phyloP scores from a whole-genome alignment of 2,329 filamentous ascomycete species.

The Diaporthe sp. region DNA sequence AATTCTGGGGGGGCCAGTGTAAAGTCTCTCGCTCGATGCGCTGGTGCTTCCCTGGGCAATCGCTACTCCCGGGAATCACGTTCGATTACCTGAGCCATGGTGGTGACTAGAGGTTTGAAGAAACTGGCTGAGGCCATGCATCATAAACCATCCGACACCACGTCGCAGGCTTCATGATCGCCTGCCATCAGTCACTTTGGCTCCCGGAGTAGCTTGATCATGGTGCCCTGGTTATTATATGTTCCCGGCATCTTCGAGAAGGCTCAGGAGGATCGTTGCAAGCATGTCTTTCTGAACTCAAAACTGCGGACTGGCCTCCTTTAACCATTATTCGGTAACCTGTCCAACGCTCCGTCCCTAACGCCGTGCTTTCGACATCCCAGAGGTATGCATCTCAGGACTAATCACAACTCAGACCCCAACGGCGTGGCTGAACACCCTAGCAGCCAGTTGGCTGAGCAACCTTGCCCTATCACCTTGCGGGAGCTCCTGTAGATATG shows the following conservation, averaged over 20 bases:
- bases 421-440: constrained; percentile 85
- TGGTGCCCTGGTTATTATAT: neutral
- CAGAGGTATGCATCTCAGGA: neutral
- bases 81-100: neutral
- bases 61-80: neutral
- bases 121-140: neutral
- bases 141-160: neutral
- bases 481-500: constrained; percentile 73
- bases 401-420: constrained; percentile 53
- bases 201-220: neutral
- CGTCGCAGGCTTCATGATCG: neutral
- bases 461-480: constrained; percentile 83
- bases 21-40: neutral
- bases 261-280: neutral
- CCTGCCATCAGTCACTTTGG: neutral
- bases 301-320: neutral
- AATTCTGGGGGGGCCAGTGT: too few relatives aligned
- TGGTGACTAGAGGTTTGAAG: too few relatives aligned
- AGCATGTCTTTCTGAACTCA: neutral
- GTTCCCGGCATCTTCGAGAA: neutral
- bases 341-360: constrained; percentile 8
- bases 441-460: constrained; percentile 84
- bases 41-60: too few relatives aligned
- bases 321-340: neutral
- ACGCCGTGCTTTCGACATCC: constrained; percentile 31